A percentile compares a stretch with the other conserved stretches of the same genome.
These are phyloP conservation scores for Byssoonygena ceratinophila DNA, from an alignment of 2,329 filamentous ascomycete species.

Conservation along the genomic window DNA sequence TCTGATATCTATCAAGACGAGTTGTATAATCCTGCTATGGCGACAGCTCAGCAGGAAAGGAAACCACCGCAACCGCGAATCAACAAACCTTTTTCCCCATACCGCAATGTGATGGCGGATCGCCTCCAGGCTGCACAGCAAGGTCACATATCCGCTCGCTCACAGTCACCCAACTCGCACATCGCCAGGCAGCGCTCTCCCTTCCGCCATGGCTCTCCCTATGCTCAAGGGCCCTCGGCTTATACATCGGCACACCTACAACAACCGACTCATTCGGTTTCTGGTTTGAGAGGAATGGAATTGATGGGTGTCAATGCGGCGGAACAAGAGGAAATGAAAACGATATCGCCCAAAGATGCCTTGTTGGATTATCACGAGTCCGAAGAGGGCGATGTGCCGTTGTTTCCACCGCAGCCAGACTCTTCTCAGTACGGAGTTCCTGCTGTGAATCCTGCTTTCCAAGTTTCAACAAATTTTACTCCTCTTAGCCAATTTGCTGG, in stretches of 20 bases:
- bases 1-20: slow-evolving; percentile 78
- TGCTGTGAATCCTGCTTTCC: slow-evolving; percentile 9
- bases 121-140: slow-evolving; percentile 69
- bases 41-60: slow-evolving; percentile 37
- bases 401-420: slow-evolving; percentile 57
- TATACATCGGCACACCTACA: slow-evolving; percentile 29
- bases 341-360: slow-evolving; percentile 90
- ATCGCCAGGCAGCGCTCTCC: slow-evolving; percentile 60
- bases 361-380: slow-evolving; percentile 69
- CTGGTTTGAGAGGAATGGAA: slow-evolving; percentile 12
- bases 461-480: slow-evolving; percentile 21
- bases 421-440: slow-evolving; percentile 18
- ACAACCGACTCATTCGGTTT: slow-evolving; percentile 31
- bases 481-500: slow-evolving; percentile 10
- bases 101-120: slow-evolving; percentile 54
- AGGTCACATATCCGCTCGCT: slow-evolving; percentile 54
- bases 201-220: slow-evolving; percentile 61
- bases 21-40: slow-evolving; percentile 53
- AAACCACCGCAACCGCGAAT: slow-evolving; percentile 13
- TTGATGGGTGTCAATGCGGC: slow-evolving; percentile 25
- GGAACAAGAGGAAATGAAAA: slow-evolving; percentile 51
- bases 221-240: slow-evolving; percentile 41
- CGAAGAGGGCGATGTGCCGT: slow-evolving; percentile 54
- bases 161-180: slow-evolving; percentile 46
- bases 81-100: slow-evolving; percentile 34